These are phyloP conservation scores for Diplotaxis tenuifolia DNA, from an alignment of 345 rosid species.

Conservation along the genomic window DNA sequence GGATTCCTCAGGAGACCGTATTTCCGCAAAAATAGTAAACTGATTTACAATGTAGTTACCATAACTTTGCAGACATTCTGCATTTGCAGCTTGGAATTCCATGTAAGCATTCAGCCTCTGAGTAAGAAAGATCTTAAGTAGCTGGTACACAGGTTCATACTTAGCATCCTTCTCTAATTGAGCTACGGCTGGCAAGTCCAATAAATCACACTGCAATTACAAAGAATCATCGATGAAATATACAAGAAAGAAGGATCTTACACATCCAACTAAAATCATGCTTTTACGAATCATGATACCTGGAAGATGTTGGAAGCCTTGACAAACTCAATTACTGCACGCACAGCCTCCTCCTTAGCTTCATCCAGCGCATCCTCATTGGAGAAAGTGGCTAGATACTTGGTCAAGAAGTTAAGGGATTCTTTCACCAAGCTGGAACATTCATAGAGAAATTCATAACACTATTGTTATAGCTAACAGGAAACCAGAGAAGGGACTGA, in stretches of 20 bases:
- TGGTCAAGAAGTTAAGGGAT: slow-evolving; percentile 69
- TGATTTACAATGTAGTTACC: slow-evolving; percentile 43
- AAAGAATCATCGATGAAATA: background rate
- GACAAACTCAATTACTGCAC: slow-evolving; percentile 71
- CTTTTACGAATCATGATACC: slow-evolving; percentile 44
- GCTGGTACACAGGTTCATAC: slow-evolving; percentile 68
- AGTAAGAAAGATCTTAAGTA: slow-evolving; percentile 78
- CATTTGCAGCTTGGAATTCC: slow-evolving; percentile 75
- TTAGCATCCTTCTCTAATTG: slow-evolving; percentile 84
- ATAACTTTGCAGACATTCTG: slow-evolving; percentile 61
- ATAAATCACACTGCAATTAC: slow-evolving; percentile 76
- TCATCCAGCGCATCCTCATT: slow-evolving; percentile 71
- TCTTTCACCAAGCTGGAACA: slow-evolving; percentile 66
- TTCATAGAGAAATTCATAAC: slow-evolving; percentile 14
- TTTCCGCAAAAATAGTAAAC: background rate
- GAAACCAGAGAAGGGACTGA: background rate
- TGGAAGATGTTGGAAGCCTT: slow-evolving; percentile 84
- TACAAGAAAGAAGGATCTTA: slow-evolving; percentile 4
- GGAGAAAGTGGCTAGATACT: slow-evolving; percentile 83
- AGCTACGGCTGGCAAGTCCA: slow-evolving; percentile 84
- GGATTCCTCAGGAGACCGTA: background rate
- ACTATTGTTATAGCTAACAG: background rate
- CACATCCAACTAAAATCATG: background rate
- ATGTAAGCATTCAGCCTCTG: slow-evolving; percentile 73
- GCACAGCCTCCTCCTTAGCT: slow-evolving; percentile 91